Percentiles rank a stretch among this genome's conserved stretches.
These are phyloP conservation scores for Lactuca sativa DNA, from an alignment of 129 eudicot species.

Conservation along the genomic window DNA sequence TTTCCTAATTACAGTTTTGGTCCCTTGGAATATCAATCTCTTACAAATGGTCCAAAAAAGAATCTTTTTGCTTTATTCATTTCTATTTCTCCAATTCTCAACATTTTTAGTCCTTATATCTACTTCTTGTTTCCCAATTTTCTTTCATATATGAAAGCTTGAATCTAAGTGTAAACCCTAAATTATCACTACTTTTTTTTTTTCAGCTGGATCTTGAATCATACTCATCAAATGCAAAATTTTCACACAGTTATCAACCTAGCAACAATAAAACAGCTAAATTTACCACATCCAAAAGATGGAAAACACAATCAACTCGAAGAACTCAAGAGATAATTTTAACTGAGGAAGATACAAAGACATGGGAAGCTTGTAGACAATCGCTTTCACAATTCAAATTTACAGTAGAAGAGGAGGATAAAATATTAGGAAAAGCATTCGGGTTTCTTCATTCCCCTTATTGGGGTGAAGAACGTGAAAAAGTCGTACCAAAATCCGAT, in stretches of 20 bases:
- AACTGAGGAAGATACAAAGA: conserved; percentile 55
- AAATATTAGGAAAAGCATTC: conserved; percentile 92
- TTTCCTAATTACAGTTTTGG: background rate
- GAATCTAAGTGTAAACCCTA: background rate
- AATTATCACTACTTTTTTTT: conserved; percentile 12
- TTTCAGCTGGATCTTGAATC: conserved; percentile 57
- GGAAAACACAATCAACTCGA: conserved; percentile 50
- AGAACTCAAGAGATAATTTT: conserved; percentile 37
- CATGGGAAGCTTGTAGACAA: conserved; percentile 76
- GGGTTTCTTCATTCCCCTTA: conserved; percentile 88
- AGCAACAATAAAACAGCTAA: conserved; percentile 19
- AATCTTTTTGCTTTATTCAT: background rate
- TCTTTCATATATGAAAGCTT: background rate
- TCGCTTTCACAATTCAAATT: conserved; percentile 59
- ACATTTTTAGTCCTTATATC: background rate
- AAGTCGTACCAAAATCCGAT: conserved; percentile 57
- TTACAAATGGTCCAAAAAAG: background rate
- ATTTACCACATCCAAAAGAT: conserved; percentile 33
- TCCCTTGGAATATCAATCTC: background rate
- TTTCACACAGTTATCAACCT: conserved; percentile 15
- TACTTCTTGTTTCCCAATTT: background rate
- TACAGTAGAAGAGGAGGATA: conserved; percentile 65
- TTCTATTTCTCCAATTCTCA: background rate
- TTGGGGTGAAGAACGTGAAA: conserved; percentile 91
- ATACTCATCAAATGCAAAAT: conserved; percentile 33